Percentiles rank a stretch among this genome's conserved stretches.
Conservation (phyloP, 169 alveolate genomes). For the Plasmodium gonderi region DNA sequence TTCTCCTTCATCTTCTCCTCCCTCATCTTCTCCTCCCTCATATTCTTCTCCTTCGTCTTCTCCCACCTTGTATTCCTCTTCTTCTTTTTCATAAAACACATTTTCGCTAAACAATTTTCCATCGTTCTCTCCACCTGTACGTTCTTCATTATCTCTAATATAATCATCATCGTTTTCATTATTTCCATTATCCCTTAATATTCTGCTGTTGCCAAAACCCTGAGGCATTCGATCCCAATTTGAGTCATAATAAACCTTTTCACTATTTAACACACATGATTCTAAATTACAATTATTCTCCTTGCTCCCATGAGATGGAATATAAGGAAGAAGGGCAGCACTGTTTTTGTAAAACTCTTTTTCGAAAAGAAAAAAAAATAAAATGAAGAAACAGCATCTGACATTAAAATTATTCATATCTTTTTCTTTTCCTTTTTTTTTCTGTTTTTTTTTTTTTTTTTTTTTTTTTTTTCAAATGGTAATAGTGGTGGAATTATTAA, state of each 20-base stretch:
- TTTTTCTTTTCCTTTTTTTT: too few relatives aligned
- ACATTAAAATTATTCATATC: constrained; percentile 51
- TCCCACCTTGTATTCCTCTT: background rate
- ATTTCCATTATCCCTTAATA: background rate
- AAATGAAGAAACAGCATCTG: constrained; percentile 20
- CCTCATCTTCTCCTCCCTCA: background rate
- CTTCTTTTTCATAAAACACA: background rate
- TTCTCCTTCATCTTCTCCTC: background rate
- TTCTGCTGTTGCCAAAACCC: background rate
- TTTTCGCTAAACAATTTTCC: too few relatives aligned
- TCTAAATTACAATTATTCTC: background rate
- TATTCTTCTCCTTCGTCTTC: background rate
- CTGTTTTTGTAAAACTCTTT: background rate
- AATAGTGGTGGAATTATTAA: background rate
- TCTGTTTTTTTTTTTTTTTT: background rate
- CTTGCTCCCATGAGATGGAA: background rate
- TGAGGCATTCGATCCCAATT: background rate
- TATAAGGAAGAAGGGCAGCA: background rate
- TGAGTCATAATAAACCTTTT: background rate
- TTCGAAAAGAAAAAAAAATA: constrained; percentile 33
- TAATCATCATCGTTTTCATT: background rate
- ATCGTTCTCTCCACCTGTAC: background rate
- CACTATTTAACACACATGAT: background rate
- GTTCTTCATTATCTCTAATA: background rate
- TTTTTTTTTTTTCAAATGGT: background rate